phyloP scores from a whole-genome alignment of 257 asterid genomes.

The Solanum tarijense region DNA sequence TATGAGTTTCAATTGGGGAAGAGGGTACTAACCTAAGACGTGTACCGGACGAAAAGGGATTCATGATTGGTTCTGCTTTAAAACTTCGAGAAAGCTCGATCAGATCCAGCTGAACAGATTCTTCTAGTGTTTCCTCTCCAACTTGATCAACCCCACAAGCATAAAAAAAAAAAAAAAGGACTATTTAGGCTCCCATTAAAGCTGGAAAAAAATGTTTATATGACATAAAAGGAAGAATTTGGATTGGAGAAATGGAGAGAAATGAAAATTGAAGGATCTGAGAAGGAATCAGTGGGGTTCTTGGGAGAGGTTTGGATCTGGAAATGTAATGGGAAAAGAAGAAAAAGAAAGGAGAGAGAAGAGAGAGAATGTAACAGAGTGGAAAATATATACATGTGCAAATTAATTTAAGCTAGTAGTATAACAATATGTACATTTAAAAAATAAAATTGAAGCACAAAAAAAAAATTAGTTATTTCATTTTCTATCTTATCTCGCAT shows the following conservation, averaged over 20 bases:
- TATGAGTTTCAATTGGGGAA: background rate
- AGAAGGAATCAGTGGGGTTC: background rate
- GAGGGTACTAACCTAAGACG: slow-evolving; percentile 53
- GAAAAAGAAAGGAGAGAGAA: background rate
- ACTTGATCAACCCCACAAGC: background rate
- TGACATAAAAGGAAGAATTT: background rate
- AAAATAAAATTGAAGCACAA: too few species aligned
- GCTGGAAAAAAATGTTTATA: background rate
- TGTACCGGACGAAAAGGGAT: slow-evolving; percentile 84
- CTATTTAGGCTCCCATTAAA: background rate
- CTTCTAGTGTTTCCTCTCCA: background rate
- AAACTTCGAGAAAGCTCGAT: slow-evolving; percentile 51
- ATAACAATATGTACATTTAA: background rate
- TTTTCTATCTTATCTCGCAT: too few species aligned
- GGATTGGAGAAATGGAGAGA: background rate
- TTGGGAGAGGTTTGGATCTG: slow-evolving; percentile 1
- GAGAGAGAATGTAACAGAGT: background rate
- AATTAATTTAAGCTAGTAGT: background rate
- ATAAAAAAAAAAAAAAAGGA: background rate
- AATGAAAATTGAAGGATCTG: background rate
- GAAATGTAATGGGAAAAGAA: background rate
- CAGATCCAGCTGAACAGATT: slow-evolving; percentile 43
- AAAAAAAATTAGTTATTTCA: too few species aligned
- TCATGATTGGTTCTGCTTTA: slow-evolving; percentile 52
- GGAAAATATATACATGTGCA: background rate